Base-by-base conservation (phyloP, 2,329 filamentous ascomycete species). In the Fusarium aywerte region DNA sequence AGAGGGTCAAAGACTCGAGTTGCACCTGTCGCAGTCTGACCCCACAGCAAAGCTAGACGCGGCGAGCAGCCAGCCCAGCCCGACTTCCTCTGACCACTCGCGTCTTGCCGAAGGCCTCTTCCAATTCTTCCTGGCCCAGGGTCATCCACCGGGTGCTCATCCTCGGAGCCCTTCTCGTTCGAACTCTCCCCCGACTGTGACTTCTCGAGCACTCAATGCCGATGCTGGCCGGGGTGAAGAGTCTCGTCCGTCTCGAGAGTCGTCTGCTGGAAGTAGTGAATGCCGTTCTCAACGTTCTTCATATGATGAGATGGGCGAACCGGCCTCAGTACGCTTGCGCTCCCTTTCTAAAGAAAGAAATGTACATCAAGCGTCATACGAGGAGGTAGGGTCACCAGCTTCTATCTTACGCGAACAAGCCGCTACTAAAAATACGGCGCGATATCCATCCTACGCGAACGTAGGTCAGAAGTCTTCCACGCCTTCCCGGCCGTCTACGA, bases 11-110 rank as follows among this genome's bases (percentile, higher is more conserved):
- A 42, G 38, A 12, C 16, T 65, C 15, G 48, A 50, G 11, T 13
- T 35, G 4, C 42, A 64, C 9, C 36, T 54, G 25, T 62, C 48
- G 11, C 39, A 58, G 5, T 29, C 42, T 9, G 52, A 64, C n/a
- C 31, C 27, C 20, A 21, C 23, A 15, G n/a, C 8, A n/a, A 18
- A 6, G 4, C 23, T 25, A 27, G 16, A 27, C 13, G 10, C 9
- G 4, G 13, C 32, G 13, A n/a, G 18, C n/a, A 18, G 12, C n/a
- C 21, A 23, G n/a, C 11, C 16, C 4, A 48, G 45, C 18, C 32
- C 45, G 21, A 48, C 45, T 18, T 48, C 44, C 8, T 48, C 45
- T 36, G 45, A 36, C 4, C 10, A 40, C n/a, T 31, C 8, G 5
- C 23, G 21, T 10, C 45, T 48, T 18, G 25, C 25, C 13, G 10